These are phyloP conservation scores for Arabidopsis arenosa DNA, from an alignment of 345 rosid genomes.

Conservation along the genomic window DNA sequence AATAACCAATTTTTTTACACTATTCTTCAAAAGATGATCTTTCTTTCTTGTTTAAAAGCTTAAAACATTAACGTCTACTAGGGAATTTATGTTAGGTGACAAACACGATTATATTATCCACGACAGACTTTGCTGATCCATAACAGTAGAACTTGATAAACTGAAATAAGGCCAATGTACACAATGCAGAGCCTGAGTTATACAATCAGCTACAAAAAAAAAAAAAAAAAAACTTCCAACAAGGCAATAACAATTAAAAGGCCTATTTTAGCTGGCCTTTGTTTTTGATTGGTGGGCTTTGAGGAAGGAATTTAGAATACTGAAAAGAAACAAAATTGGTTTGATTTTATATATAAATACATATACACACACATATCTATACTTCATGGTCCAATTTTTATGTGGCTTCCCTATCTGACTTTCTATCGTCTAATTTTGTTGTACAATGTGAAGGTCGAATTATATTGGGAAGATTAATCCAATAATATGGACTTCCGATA, in stretches of 20 bases:
- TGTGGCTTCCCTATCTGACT: background rate
- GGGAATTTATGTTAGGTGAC: background rate
- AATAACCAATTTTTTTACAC: background rate
- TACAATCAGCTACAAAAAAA: no score
- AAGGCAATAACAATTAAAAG: background rate
- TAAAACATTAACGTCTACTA: background rate
- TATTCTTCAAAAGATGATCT: background rate
- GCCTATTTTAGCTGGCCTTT: background rate
- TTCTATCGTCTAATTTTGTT: background rate
- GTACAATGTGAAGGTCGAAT: constrained; percentile 17
- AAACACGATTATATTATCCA: background rate
- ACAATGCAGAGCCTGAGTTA: background rate
- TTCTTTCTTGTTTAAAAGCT: background rate
- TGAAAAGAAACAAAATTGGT: no score
- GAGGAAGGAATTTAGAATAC: background rate
- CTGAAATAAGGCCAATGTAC: background rate
- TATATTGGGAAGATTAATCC: constrained; percentile 3
- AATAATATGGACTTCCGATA: constrained; percentile 19
- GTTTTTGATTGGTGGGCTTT: background rate
- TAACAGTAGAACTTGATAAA: background rate
- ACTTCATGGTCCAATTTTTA: background rate
- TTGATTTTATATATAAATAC: background rate
- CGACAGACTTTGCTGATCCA: background rate
- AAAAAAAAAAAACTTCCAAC: background rate
- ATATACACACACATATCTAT: background rate